Conservation (phyloP, 2,329 filamentous ascomycete species). For the Venturiaceae sp. region DNA sequence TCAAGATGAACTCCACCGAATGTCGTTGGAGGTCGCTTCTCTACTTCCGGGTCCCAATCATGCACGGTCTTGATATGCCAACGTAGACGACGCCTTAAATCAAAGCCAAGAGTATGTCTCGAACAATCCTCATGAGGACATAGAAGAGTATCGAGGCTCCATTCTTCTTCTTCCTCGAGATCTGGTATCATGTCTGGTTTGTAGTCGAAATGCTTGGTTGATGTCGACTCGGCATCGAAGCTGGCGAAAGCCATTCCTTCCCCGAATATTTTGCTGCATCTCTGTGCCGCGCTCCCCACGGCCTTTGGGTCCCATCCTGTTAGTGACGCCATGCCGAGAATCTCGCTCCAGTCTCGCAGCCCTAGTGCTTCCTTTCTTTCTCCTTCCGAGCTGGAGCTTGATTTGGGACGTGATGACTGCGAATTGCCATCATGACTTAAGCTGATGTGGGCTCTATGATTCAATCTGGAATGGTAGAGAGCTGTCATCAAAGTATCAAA, state of each 20-base stretch:
- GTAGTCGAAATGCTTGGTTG: background rate
- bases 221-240: background rate
- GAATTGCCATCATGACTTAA: background rate
- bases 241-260: slow-evolving; percentile 58
- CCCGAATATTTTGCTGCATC: slow-evolving; percentile 68
- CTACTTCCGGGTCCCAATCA: slow-evolving; percentile 36
- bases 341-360: slow-evolving; percentile 73
- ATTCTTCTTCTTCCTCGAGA: background rate
- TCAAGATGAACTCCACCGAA: slow-evolving; percentile 57
- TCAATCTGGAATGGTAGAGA: slow-evolving; percentile 57
- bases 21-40: slow-evolving; percentile 33
- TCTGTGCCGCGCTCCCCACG: slow-evolving; percentile 57
- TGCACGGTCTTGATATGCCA: slow-evolving; percentile 40
- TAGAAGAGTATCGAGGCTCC: slow-evolving; percentile 16
- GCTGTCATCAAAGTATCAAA: slow-evolving; percentile 61
- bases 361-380: slow-evolving; percentile 20
- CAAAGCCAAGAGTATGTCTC: slow-evolving; percentile 16
- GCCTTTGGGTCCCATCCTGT: slow-evolving; percentile 57
- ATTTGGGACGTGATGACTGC: background rate
- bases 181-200: background rate
- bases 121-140: slow-evolving; percentile 24
- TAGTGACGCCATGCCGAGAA: slow-evolving; percentile 68
- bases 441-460: slow-evolving; percentile 25
- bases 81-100: slow-evolving; percentile 19
- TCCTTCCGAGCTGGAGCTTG: background rate